These are phyloP conservation scores for Xanthoceras sorbifolium DNA, from an alignment of 345 rosid genomes.

Conservation along the genomic window DNA sequence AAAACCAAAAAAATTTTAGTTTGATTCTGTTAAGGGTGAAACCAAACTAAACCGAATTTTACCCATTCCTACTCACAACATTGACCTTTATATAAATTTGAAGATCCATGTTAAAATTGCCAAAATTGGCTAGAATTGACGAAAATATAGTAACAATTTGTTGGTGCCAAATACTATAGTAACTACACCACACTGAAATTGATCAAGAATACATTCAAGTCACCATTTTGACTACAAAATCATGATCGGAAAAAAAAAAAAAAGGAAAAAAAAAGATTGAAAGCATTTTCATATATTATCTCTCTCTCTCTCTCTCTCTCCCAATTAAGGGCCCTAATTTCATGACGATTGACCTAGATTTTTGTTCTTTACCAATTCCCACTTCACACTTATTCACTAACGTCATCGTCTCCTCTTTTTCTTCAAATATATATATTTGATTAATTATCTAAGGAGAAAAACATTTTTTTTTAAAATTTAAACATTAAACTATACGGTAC, in stretches of 20 bases:
- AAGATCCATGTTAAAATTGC: too few species aligned
- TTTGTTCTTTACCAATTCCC: constrained; percentile 32
- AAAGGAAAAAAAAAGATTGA: not conserved
- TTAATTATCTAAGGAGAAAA: not conserved
- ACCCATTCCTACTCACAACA: too few species aligned
- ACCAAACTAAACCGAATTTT: too few species aligned
- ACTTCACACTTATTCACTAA: constrained; percentile 15
- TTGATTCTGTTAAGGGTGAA: too few species aligned
- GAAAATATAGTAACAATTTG: not conserved
- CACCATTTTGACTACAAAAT: constrained; percentile 6
- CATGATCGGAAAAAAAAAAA: too few species aligned
- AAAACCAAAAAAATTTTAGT: too few species aligned
- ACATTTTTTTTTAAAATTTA: too few species aligned
- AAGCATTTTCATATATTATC: not conserved
- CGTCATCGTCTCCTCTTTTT: constrained; percentile 26
- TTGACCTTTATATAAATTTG: too few species aligned
- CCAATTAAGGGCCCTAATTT: constrained; percentile 6
- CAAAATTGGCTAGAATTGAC: not conserved
- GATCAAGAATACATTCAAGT: not conserved
- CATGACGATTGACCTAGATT: constrained; percentile 35
- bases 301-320: not conserved
- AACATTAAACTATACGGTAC: too few species aligned
- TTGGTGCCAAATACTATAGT: not conserved
- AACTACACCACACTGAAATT: not conserved
- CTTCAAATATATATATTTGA: not conserved